A percentile compares a stretch with the other conserved stretches of the same genome.
These are phyloP conservation scores for Orbilia ellipsospora DNA, from an alignment of 2,329 filamentous ascomycete species.

Conservation along the genomic window DNA sequence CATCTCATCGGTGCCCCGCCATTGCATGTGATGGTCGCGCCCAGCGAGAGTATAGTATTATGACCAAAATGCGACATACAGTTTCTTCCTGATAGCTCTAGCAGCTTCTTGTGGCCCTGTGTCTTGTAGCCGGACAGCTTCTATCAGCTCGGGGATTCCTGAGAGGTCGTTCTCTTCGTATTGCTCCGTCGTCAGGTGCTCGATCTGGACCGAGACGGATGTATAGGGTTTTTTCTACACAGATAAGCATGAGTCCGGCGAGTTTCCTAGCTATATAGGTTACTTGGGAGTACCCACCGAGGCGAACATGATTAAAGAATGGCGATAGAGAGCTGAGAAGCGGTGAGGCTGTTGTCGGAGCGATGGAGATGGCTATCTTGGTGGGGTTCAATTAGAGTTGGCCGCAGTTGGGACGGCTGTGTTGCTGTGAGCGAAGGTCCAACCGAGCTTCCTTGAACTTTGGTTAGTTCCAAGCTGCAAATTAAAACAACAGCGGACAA, in stretches of 20 bases:
- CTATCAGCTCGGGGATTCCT: constrained; percentile 92
- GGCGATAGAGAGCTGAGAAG: constrained; percentile 21
- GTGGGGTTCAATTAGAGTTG: constrained; percentile 30
- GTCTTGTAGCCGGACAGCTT: constrained; percentile 88
- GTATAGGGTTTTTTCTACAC: constrained; percentile 81
- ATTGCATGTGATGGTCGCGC: not conserved
- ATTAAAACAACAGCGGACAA: not conserved
- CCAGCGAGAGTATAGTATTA: not conserved
- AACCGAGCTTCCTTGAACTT: constrained; percentile 26
- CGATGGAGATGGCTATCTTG: constrained; percentile 19
- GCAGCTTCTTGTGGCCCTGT: constrained; percentile 90
- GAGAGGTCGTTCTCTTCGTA: constrained; percentile 91
- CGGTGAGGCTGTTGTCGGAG: not conserved
- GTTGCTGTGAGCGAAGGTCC: constrained; percentile 36
- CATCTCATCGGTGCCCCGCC: constrained; percentile 15
- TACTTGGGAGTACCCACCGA: constrained; percentile 20
- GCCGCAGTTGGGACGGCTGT: constrained; percentile 16
- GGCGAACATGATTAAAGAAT: constrained; percentile 34
- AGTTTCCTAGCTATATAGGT: not conserved
- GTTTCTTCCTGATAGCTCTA: constrained; percentile 92
- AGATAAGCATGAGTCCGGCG: not conserved
- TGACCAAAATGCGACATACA: constrained; percentile 67
- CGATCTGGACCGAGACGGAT: constrained; percentile 90
- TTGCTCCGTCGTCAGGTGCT: constrained; percentile 86
- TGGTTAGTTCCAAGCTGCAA: not conserved